Evolutionary conservation across 2,329 filamentous ascomycete species (phyloP).

Genomic region (Aspergillus ochraceoroseus): DNA sequence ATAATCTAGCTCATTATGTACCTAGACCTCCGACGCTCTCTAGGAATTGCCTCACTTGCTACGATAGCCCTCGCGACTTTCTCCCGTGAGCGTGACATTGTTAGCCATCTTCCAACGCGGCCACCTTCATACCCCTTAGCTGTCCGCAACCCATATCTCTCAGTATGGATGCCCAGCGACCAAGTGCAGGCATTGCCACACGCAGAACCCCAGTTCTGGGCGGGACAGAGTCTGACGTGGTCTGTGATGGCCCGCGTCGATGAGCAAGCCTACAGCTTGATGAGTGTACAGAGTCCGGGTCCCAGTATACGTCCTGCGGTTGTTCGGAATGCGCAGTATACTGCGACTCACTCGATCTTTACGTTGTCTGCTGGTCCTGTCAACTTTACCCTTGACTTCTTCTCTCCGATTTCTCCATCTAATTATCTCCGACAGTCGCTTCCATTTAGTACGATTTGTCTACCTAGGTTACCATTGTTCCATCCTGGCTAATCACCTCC

Average conservation of each 20-base stretch:
- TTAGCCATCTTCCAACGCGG: slow-evolving; percentile 27
- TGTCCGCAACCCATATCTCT: slow-evolving; percentile 44
- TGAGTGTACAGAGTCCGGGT: slow-evolving; percentile 34
- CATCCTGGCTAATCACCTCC: slow-evolving; percentile 14
- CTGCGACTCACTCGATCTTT: slow-evolving; percentile 42
- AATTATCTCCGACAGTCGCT: slow-evolving; percentile 44
- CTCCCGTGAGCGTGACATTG: slow-evolving; percentile 4
- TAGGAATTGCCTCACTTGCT: slow-evolving; percentile 24
- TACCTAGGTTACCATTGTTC: too few species aligned
- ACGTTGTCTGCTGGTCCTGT: slow-evolving; percentile 36
- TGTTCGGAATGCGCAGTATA: slow-evolving; percentile 38
- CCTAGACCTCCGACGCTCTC: slow-evolving; percentile 14
- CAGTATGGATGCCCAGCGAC: slow-evolving; percentile 44
- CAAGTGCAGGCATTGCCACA: slow-evolving; percentile 36
- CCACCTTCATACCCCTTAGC: slow-evolving; percentile 45
- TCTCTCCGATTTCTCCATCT: slow-evolving; percentile 43
- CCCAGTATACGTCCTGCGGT: slow-evolving; percentile 30
- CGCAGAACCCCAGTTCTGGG: slow-evolving; percentile 43
- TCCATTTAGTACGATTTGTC: slow-evolving; percentile 36
- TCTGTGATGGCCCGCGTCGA: slow-evolving; percentile 42
- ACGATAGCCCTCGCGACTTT: slow-evolving; percentile 20
- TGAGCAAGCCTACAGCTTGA: slow-evolving; percentile 40
- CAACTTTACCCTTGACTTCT: slow-evolving; percentile 41
- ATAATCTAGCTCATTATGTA: slow-evolving; percentile 11
- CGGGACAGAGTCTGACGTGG: slow-evolving; percentile 41